Evolutionary conservation across 768 basidiomycete genomes (phyloP).

Genomic region (Tubosaeta sp.): DNA sequence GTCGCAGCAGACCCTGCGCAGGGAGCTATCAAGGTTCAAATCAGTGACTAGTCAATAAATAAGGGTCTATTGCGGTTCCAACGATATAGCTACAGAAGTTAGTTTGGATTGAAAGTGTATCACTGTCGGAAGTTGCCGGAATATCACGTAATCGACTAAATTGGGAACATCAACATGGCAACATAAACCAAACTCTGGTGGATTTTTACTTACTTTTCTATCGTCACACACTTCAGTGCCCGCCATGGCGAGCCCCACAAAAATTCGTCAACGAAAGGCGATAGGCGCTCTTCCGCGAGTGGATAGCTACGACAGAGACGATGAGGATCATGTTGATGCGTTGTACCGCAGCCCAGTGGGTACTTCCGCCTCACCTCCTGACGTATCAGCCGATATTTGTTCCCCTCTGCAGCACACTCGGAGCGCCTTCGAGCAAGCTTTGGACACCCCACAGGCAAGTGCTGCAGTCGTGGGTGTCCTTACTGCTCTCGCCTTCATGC

Average conservation of each 20-base stretch:
- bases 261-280: slow-evolving; percentile 29
- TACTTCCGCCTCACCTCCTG: slow-evolving; percentile 5
- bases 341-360: slow-evolving; percentile 49
- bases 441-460: slow-evolving; percentile 64
- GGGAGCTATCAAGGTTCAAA: slow-evolving; percentile 69
- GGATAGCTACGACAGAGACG: slow-evolving; percentile 34
- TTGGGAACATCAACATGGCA: slow-evolving; percentile 2
- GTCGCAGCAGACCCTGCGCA: slow-evolving; percentile 63
- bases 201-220: background rate
- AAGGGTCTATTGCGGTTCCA: too few relatives aligned
- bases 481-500: slow-evolving; percentile 72
- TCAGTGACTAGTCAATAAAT: slow-evolving; percentile 54
- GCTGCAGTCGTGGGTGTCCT: slow-evolving; percentile 55
- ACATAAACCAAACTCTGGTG: background rate
- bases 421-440: slow-evolving; percentile 54
- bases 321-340: slow-evolving; percentile 50
- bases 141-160: slow-evolving; percentile 21
- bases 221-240: slow-evolving; percentile 7
- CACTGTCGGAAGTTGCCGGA: background rate
- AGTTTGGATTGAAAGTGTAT: background rate
- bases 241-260: slow-evolving; percentile 31
- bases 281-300: slow-evolving; percentile 12
- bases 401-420: slow-evolving; percentile 45
- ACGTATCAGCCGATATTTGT: slow-evolving; percentile 11
- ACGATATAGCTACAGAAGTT: too few relatives aligned